These are phyloP conservation scores for Globisporangium canariense DNA, from an alignment of 352 stramenopile genomes.

Conservation along the genomic window DNA sequence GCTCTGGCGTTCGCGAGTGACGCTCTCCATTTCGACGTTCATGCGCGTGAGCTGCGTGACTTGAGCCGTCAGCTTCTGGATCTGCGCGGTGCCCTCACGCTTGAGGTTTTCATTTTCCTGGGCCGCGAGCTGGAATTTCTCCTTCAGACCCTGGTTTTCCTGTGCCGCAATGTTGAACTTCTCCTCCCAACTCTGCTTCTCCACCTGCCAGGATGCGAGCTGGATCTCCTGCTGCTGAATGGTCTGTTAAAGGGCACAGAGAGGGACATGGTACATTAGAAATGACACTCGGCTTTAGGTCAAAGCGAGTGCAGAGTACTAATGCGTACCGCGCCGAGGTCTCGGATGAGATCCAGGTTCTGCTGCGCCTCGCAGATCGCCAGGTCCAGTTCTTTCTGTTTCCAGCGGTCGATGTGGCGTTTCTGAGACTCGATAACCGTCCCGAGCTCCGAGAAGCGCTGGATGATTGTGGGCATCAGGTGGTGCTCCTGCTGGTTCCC, in stretches of 20 bases:
- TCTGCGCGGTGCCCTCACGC: conserved; percentile 49
- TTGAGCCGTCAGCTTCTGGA: conserved; percentile 45
- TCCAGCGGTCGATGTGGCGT: conserved; percentile 81
- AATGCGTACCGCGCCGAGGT: conserved; percentile 43
- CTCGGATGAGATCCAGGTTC: conserved; percentile 55
- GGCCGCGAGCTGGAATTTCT: conserved; percentile 56
- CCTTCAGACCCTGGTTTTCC: conserved; percentile 66
- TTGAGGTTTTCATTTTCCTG: conserved; percentile 52
- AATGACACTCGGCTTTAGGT: not conserved
- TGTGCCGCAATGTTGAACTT: conserved; percentile 59
- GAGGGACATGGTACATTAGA: not conserved
- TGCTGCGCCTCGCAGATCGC: conserved; percentile 69
- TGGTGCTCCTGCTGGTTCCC: conserved; percentile 66
- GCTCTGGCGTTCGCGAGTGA: conserved; percentile 39
- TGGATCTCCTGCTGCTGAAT: conserved; percentile 66
- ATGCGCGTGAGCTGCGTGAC: conserved; percentile 45
- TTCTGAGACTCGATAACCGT: conserved; percentile 85
- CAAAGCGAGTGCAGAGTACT: not conserved
- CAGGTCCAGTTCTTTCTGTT: conserved; percentile 78
- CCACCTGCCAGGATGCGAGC: conserved; percentile 42
- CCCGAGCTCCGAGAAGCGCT: conserved; percentile 70
- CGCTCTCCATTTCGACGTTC: conserved; percentile 46
- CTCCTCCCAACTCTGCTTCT: conserved; percentile 79
- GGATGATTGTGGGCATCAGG: conserved; percentile 78
- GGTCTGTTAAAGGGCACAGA: conserved; percentile 20